Evolutionary conservation across 345 rosid species (phyloP), one percentile per base, ranked within the genome.

Genomic region (Linum tenue): DNA sequence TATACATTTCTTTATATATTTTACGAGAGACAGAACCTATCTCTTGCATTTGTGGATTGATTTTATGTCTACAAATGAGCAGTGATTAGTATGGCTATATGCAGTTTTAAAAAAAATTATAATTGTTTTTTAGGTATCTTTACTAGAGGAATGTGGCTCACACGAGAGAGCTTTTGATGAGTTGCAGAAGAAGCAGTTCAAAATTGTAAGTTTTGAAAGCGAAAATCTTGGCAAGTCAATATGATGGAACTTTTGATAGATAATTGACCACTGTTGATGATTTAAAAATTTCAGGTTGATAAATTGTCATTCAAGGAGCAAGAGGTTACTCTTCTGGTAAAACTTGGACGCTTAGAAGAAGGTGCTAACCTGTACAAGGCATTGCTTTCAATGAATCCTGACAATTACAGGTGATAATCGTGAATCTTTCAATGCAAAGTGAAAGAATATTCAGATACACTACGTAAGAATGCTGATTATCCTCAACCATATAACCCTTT

Each of bases 331-430:
- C 86, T 91, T 63, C 74, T 95, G 67, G 80, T 86, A 70, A 91
- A 86, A 81, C 80, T 85, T 83, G 90, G 81, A 57, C 82, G 42
- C 60, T 72, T 79, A 31, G 97, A 87, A 75, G 98, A 89, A 82
- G 98, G 85, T 66, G 85, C 74, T 69, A 83, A 84, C 68, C 70
- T 87, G 76, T 89, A 85, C 75, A 81, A 76, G 86, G 75, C 22
- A 53, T 81, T 95, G 59, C 97, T 95, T 67, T 79, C 84, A 55
- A 79, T 91, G 82, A 95, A 91, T 84, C 98, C 99, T 56, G 99
- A 95, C 81, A 91, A 95, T 71, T 95, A 95, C 80, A 85, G 98
- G 99, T 91, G 72, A 71, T 62, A 66, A 1, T 4, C 6, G 0
- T 41, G 9, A 41, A 41, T 8, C 44, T 41, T 41, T 41, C 44